Evolutionary conservation across 78 protist species (phyloP), one percentile per base, ranked within the genome.

Genomic region (Dictyostelium purpureum): DNA sequence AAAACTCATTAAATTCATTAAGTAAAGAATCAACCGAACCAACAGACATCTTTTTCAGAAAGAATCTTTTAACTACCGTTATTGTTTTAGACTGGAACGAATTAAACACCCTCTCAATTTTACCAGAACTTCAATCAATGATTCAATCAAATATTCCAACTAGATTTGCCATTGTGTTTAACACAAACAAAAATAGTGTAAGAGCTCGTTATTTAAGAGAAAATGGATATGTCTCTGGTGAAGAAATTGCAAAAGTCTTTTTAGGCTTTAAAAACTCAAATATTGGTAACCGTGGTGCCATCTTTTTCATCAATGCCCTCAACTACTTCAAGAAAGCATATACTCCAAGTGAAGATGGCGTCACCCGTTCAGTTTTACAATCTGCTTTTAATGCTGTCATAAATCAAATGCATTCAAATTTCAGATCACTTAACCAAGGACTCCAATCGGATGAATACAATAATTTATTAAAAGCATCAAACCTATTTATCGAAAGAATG

Each of bases 241-340:
- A 42, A 33, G 65, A 47, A 12, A 26, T 85, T 12, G 82, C 71
- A 11, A 85, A 61, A 26, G 31, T 73, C 2, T 85, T 85, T 26
- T 18, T 35, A 1, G 2, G 49, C 2, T 43, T 85, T 51, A 21
- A 43, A 14, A 56, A 59, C n/a, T 69, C 76, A 35, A 42, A 61
- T 19, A 6, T 73, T n/a, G 82, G 92, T 59, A n/a, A 18, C 10
- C 63, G 75, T 43, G 82, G 75, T 35, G 78, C 82, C 6, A 33
- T 73, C n/a, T 85, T 56, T 38, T 73, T 85, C n/a, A 33, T 85
- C 18, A 73, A 49, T 24, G 92, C 92, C 1, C 37, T 85, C 33
- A 73, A 70, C 42, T 85, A 85, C 33, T 85, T 38, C 47, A 49
- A 42, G 12, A n/a, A 33, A 31, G 24, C 31, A 42, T 85, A 73